A percentile compares a stretch with the other conserved stretches of the same genome.
Evolutionary conservation across 2,329 filamentous ascomycete species (phyloP).

Genomic region (Diaporthe ampelina): DNA sequence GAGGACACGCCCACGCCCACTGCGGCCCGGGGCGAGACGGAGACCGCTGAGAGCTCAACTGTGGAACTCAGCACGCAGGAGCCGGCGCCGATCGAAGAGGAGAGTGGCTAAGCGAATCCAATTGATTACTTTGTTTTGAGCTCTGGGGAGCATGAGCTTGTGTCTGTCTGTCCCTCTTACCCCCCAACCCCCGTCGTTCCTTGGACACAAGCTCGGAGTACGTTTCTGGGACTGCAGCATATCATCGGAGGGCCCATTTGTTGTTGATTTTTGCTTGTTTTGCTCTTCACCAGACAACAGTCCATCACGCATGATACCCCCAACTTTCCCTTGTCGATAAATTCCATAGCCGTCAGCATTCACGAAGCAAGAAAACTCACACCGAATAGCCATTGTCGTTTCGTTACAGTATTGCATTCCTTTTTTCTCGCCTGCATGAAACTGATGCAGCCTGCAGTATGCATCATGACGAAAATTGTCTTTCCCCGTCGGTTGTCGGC

Average conservation of each 20-base stretch:
- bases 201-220: conserved; percentile 16
- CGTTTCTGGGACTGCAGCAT: conserved; percentile 13
- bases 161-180: neutral
- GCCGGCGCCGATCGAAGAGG: conserved; percentile 21
- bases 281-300: conserved; percentile 9
- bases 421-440: conserved; percentile 6
- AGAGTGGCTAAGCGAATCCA: conserved; percentile 11
- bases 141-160: conserved; percentile 12
- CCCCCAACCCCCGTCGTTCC: neutral
- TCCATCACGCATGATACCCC: conserved; percentile 40
- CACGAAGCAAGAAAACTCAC: conserved; percentile 19
- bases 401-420: neutral
- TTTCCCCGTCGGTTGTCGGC: neutral
- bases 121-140: conserved; percentile 3
- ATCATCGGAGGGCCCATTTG: conserved; percentile 2
- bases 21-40: neutral
- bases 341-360: conserved; percentile 31
- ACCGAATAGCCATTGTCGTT: neutral
- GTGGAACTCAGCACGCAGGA: neutral
- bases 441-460: neutral
- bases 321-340: conserved; percentile 32
- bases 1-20: neutral
- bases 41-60: conserved; percentile 11
- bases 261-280: conserved; percentile 23
- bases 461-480: conserved; percentile 1